A percentile compares a stretch with the other conserved stretches of the same genome.
These are phyloP conservation scores for Themeda triandra DNA, from an alignment of 176 grass and related monocot species.

Conservation along the genomic window DNA sequence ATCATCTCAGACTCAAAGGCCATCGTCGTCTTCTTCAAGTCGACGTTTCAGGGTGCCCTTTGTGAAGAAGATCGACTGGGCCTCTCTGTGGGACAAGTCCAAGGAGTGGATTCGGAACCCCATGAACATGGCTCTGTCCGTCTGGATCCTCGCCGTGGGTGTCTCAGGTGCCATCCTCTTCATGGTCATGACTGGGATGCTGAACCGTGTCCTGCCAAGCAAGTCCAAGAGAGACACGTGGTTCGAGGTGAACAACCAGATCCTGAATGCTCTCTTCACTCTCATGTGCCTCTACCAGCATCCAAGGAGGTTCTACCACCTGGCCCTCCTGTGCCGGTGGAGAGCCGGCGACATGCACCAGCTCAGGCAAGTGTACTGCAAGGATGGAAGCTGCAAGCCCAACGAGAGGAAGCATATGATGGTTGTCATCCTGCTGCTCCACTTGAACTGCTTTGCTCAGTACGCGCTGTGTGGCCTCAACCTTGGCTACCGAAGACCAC, in stretches of 20 bases:
- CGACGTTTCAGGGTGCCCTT: conserved; percentile 34
- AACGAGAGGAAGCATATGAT: conserved; percentile 76
- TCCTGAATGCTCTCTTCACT: conserved; percentile 70
- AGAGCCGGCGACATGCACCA: conserved; percentile 34
- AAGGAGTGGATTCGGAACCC: conserved; percentile 80
- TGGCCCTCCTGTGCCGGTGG: conserved; percentile 57
- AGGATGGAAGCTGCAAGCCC: conserved; percentile 52
- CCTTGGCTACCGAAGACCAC: conserved; percentile 36
- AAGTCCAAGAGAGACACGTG: conserved; percentile 51
- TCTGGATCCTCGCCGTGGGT: conserved; percentile 52
- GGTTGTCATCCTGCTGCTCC: conserved; percentile 56
- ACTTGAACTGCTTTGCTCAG: conserved; percentile 80
- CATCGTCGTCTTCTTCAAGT: neutral
- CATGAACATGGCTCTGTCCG: conserved; percentile 60
- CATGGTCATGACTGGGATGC: conserved; percentile 83
- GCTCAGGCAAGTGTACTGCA: conserved; percentile 70
- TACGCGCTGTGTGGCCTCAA: conserved; percentile 76
- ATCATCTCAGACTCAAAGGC: neutral
- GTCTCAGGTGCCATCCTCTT: conserved; percentile 79
- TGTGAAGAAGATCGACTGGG: conserved; percentile 64
- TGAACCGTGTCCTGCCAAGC: conserved; percentile 38
- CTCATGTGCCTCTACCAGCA: conserved; percentile 77
- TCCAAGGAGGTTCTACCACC: conserved; percentile 57
- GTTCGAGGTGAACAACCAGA: conserved; percentile 85
- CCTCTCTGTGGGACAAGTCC: conserved; percentile 34